A percentile compares a stretch with the other conserved stretches of the same genome.
phyloP scores from a whole-genome alignment of 257 asterid species.

The Haberlea rhodopensis region DNA sequence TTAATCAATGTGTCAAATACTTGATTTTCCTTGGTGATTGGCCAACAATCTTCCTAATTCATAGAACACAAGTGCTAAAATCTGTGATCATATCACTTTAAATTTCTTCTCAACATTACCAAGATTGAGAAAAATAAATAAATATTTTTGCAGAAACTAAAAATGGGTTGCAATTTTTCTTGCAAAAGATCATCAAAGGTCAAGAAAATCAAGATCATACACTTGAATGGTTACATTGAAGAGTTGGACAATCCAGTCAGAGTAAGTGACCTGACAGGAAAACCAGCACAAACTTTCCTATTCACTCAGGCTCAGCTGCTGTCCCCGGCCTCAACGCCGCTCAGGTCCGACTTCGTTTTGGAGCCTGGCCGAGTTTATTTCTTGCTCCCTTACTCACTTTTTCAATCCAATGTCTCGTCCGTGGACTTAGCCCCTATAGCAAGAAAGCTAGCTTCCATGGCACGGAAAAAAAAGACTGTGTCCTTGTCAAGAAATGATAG shows the following conservation, averaged over 20 bases:
- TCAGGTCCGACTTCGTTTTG: constrained; percentile 28
- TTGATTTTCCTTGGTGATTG: neutral
- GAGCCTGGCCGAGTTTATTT: constrained; percentile 46
- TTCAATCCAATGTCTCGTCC: constrained; percentile 44
- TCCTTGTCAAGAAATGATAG: neutral
- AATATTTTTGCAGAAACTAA: neutral
- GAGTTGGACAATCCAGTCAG: constrained; percentile 36
- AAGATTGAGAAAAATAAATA: no score
- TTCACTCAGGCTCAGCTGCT: constrained; percentile 33
- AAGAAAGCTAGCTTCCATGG: constrained; percentile 39
- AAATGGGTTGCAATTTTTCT: constrained; percentile 27
- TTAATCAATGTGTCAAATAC: neutral
- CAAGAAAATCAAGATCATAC: constrained; percentile 34
- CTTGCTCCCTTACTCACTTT: constrained; percentile 47
- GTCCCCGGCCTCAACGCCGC: constrained; percentile 35
- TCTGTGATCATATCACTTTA: neutral
- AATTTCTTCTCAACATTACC: neutral
- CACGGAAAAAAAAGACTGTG: constrained; percentile 25
- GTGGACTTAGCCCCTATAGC: constrained; percentile 48
- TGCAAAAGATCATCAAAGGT: constrained; percentile 24
- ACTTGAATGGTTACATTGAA: constrained; percentile 37
- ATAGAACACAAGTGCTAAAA: neutral
- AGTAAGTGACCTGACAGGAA: constrained; percentile 33
- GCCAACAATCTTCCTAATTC: constrained; percentile 4
- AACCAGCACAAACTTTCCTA: constrained; percentile 29